Base-by-base conservation (phyloP, 1,139 yeast species). In the Lodderomyces oxycetoniae region DNA sequence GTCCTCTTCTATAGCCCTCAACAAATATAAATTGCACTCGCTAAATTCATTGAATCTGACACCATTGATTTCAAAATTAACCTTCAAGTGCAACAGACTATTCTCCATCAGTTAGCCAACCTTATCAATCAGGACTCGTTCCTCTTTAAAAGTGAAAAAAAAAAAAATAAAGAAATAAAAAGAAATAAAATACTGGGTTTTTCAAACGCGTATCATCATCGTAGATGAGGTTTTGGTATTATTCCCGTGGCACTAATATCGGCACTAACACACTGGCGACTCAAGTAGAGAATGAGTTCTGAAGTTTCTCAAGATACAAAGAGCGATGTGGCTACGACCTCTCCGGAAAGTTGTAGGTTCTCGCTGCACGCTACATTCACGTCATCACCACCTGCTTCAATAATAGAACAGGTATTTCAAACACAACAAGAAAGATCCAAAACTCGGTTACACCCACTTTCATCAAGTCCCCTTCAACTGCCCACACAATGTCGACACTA, bases 261-360 rank as follows among this genome's bases (percentile, higher is more conserved):
- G n/a, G n/a, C n/a, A n/a, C n/a, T 23, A 7, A 10, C 11, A n/a
- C 45, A 44, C 17, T 38, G 42, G 14, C 42, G 64, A 21, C 40
- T 46, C 3, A 33, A 40, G 8, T 37, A 42, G 9, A 40, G 49
- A 9, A 46, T 44, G 30, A 51, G 49, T 22, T 65, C 64, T 1
- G 15, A 12, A 8, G 14, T 11, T 24, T 15, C 4, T n/a, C 4
- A 6, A 20, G 11, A 14, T 11, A 21, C 22, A 17, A 17, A 28
- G 23, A 28, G 23, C 9, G 22, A 28, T 22, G 12, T 17, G 5
- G 17, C 21, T 5, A n/a, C 12, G 5, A 5, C 6, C 23, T 22
- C 17, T 17, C 16, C 17, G 22, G 30, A 17, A 15, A 17, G 15
- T 7, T 39, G n/a, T n/a, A n/a, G n/a, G n/a, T n/a, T n/a, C n/a